phyloP scores from a whole-genome alignment of 768 basidiomycete species.

The Hemileccinum impolitum region DNA sequence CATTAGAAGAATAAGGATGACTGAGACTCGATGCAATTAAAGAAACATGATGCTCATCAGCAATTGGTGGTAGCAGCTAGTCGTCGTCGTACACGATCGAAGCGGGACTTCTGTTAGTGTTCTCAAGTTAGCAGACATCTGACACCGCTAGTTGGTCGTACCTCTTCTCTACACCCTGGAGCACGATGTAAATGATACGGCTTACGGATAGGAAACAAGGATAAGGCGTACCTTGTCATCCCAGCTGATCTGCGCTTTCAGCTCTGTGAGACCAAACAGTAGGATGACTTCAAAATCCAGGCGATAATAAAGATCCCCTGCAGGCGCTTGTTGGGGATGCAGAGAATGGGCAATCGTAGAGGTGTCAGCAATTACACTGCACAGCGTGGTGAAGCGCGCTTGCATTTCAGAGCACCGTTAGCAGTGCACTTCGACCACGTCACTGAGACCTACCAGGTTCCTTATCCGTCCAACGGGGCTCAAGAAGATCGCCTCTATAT shows the following conservation, averaged over 20 bases:
- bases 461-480: slow-evolving; percentile 5
- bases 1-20: no score
- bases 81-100: slow-evolving; percentile 2
- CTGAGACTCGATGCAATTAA: no score
- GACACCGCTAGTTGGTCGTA: neutral
- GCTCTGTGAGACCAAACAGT: slow-evolving; percentile 41
- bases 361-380: slow-evolving; percentile 9
- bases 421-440: neutral
- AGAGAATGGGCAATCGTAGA: slow-evolving; percentile 5
- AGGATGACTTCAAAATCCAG: slow-evolving; percentile 35
- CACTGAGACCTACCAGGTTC: slow-evolving; percentile 6
- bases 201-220: neutral
- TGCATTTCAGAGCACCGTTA: neutral
- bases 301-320: slow-evolving; percentile 9
- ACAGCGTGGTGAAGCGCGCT: slow-evolving; percentile 12
- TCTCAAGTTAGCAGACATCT: neutral
- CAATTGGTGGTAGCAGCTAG: no score
- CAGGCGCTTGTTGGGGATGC: neutral
- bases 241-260: slow-evolving; percentile 46
- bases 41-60: no score
- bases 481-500: slow-evolving; percentile 8
- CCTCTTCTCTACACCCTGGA: slow-evolving; percentile 1
- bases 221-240: slow-evolving; percentile 21
- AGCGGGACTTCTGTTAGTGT: neutral
- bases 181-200: no score